Base-by-base conservation (phyloP, 2,329 filamentous ascomycete species). In the Xylariaceae sp. region DNA sequence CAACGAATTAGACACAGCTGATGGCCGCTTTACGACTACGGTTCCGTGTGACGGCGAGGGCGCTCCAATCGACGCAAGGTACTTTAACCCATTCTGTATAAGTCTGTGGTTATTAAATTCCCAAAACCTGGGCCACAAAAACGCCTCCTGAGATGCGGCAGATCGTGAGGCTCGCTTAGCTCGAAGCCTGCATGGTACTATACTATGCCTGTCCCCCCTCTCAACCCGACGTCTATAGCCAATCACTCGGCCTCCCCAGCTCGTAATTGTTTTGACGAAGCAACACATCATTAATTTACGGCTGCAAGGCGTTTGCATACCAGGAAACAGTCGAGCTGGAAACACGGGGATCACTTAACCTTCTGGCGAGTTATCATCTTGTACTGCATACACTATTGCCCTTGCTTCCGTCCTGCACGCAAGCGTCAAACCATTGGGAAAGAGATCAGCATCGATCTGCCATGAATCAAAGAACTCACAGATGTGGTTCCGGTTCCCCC, bases 331-430 rank as follows among this genome's bases (percentile, higher is more conserved):
- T 30, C 23, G 23, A 49, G 47, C 47, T 49, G 47, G 47, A 49
- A 49, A n/a, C 47, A 49, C 47, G 15, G 15, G 47, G 15, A 23
- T 49, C 37, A 42, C 9, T 18, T 8, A 49, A n/a, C 15, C n/a
- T 23, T 8, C 13, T 49, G 15, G 52, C 51, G 54, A 47, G 51
- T 35, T 47, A 35, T 56, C 13, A 37, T 34, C 39, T 30, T 10
- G 48, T 44, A 62, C 51, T 3, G 57, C 60, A 62, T 62, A 53
- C n/a, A 60, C 57, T 62, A 62, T 57, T 62, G 60, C 52, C 35
- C 57, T 47, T 15, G 13, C 39, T 39, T 49, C 35, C 48, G 42
- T 45, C n/a, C 15, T 42, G 37, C 10, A 53, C 52, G 52, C 52
- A 53, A 50, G 55, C 18, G 34, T 35, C 34, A 53, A 56, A 50